These are phyloP conservation scores for Solanum dulcamara DNA, from an alignment of 257 asterid species.

Conservation along the genomic window DNA sequence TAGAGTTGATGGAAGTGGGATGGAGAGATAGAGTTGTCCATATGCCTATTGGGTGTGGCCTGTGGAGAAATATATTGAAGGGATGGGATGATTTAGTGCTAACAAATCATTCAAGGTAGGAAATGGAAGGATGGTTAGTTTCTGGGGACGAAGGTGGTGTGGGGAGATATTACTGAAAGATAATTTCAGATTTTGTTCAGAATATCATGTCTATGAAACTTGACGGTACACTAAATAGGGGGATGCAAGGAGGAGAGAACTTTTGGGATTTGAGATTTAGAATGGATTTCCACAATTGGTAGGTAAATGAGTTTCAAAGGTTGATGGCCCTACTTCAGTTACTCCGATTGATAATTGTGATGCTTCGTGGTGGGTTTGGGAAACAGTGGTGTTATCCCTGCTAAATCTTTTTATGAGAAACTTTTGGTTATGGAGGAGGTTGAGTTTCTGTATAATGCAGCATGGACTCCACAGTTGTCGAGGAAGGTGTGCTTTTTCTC, in stretches of 20 bases:
- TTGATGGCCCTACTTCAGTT: background rate
- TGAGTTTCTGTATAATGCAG: background rate
- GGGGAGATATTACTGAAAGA: background rate
- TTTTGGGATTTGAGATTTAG: background rate
- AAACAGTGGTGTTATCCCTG: background rate
- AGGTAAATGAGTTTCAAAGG: background rate
- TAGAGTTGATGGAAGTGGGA: background rate
- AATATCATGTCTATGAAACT: background rate
- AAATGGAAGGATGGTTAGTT: background rate
- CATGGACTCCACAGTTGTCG: background rate
- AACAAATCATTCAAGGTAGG: background rate
- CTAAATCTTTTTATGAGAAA: background rate
- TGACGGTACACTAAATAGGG: background rate
- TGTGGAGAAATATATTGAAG: background rate
- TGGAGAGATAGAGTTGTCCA: background rate
- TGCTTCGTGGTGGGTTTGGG: background rate
- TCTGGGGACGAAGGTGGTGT: background rate
- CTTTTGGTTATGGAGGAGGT: background rate
- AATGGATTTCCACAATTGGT: background rate
- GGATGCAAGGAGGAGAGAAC: background rate
- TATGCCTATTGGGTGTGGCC: background rate
- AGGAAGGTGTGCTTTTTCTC: background rate
- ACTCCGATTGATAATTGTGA: background rate
- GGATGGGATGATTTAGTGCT: background rate
- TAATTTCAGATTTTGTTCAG: background rate